Evolutionary conservation across 257 asterid genomes (phyloP).

Genomic region (Echites panduratus): DNA sequence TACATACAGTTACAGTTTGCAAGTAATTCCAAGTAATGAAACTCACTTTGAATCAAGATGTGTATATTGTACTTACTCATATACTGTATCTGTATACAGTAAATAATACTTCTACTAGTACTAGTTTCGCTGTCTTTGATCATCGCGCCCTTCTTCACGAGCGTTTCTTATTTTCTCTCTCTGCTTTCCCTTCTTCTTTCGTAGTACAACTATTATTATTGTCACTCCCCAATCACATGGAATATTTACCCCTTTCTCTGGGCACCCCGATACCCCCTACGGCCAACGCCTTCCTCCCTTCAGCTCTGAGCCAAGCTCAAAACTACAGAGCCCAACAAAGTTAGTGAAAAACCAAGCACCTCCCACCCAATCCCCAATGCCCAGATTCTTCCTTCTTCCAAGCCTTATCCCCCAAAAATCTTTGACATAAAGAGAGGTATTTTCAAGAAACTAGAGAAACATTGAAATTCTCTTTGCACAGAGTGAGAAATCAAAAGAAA

Average conservation of each 20-base stretch:
- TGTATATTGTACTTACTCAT: too few relatives aligned
- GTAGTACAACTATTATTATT: conserved; percentile 10
- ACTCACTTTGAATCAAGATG: too few relatives aligned
- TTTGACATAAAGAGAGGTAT: background rate
- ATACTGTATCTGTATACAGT: too few relatives aligned
- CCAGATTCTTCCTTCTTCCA: conserved; percentile 12
- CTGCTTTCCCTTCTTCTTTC: background rate
- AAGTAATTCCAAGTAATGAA: too few relatives aligned
- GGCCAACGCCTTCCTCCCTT: background rate
- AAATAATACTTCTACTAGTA: too few relatives aligned
- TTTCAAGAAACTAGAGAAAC: background rate
- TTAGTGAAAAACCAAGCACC: conserved; percentile 18
- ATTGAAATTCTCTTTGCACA: background rate
- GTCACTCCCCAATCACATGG: conserved; percentile 14
- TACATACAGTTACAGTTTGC: too few relatives aligned
- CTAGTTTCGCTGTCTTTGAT: conserved; percentile 15
- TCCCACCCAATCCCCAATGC: conserved; percentile 18
- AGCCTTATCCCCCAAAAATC: conserved; percentile 7
- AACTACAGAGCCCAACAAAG: conserved; percentile 7
- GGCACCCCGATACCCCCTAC: background rate
- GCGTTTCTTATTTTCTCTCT: conserved; percentile 4
- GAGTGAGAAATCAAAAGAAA: too few relatives aligned
- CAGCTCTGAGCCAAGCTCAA: background rate
- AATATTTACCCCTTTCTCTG: background rate
- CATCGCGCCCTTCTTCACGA: conserved; percentile 26